Conservation (phyloP, 352 stramenopile genomes). For the Phytophthora ramorum region DNA sequence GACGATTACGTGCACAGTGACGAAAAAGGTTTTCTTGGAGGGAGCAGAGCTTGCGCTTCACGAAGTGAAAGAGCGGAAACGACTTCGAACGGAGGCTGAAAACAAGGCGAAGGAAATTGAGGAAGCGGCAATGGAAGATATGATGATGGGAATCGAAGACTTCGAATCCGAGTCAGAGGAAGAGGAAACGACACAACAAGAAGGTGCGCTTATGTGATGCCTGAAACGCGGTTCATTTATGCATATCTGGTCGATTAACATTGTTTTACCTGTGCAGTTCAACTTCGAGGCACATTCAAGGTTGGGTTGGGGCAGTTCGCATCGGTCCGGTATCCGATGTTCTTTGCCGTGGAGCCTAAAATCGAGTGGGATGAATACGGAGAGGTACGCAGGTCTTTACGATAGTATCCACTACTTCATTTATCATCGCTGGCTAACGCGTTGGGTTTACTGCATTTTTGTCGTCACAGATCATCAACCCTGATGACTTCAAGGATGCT, state of each 20-base stretch:
- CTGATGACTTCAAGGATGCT: constrained; percentile 85
- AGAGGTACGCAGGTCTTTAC: constrained; percentile 47
- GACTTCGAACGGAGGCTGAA: constrained; percentile 84
- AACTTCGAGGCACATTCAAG: constrained; percentile 88
- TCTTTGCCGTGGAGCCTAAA: constrained; percentile 87
- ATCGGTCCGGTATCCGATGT: constrained; percentile 88
- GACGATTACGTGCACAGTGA: constrained; percentile 69
- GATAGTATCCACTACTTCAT: neutral
- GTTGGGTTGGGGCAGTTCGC: constrained; percentile 87
- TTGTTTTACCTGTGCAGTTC: constrained; percentile 42
- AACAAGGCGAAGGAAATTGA: constrained; percentile 91
- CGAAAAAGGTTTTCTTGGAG: constrained; percentile 78
- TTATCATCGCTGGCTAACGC: neutral
- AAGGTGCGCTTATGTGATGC: constrained; percentile 42
- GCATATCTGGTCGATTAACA: constrained; percentile 3
- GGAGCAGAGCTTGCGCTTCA: constrained; percentile 85
- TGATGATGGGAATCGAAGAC: constrained; percentile 93
- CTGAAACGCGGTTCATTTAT: neutral
- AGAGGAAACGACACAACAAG: constrained; percentile 62
- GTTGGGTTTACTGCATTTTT: neutral
- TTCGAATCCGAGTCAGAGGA: constrained; percentile 89
- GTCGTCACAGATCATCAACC: constrained; percentile 68
- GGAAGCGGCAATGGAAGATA: constrained; percentile 91
- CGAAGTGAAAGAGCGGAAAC: constrained; percentile 88
- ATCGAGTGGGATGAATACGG: constrained; percentile 92